These are phyloP conservation scores for Aspergillus sp. DNA, from an alignment of 2,329 filamentous ascomycete species.

Conservation along the genomic window DNA sequence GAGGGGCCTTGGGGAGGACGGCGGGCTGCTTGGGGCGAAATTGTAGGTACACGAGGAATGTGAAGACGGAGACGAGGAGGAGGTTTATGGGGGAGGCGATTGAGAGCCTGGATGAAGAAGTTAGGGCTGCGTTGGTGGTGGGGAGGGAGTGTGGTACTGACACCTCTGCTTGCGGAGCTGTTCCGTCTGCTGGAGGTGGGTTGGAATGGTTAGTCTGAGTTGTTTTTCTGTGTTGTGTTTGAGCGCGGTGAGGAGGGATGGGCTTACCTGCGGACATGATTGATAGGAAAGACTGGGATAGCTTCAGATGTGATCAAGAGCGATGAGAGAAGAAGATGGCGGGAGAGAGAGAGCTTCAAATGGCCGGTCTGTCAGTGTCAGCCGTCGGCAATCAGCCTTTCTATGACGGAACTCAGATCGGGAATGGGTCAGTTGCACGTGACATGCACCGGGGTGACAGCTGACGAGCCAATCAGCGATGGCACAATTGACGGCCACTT, in stretches of 20 bases:
- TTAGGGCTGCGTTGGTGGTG: not conserved
- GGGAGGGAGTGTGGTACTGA: slow-evolving; percentile 22
- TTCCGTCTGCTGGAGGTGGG: slow-evolving; percentile 18
- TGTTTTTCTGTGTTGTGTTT: not conserved
- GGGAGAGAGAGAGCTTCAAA: not conserved
- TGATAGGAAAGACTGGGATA: not conserved
- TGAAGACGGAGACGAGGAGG: slow-evolving; percentile 59
- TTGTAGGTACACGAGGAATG: slow-evolving; percentile 58
- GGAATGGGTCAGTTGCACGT: too few relatives aligned
- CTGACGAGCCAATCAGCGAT: too few relatives aligned
- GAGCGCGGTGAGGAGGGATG: not conserved
- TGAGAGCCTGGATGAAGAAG: slow-evolving; percentile 45
- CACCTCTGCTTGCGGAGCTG: slow-evolving; percentile 37
- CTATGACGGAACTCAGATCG: slow-evolving; percentile 5
- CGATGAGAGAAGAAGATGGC: not conserved
- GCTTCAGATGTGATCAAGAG: not conserved
- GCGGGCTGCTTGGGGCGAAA: slow-evolving; percentile 55
- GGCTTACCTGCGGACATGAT: slow-evolving; percentile 22
- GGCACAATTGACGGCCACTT: too few relatives aligned
- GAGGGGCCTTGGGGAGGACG: slow-evolving; percentile 54
- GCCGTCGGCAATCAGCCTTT: not conserved
- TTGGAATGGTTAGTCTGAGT: slow-evolving; percentile 9
- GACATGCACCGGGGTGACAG: too few relatives aligned
- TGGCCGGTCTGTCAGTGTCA: not conserved
- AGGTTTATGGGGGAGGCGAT: slow-evolving; percentile 62